Conservation (phyloP, 192 early-diverging fungal species). For the Mortierella alpina region DNA sequence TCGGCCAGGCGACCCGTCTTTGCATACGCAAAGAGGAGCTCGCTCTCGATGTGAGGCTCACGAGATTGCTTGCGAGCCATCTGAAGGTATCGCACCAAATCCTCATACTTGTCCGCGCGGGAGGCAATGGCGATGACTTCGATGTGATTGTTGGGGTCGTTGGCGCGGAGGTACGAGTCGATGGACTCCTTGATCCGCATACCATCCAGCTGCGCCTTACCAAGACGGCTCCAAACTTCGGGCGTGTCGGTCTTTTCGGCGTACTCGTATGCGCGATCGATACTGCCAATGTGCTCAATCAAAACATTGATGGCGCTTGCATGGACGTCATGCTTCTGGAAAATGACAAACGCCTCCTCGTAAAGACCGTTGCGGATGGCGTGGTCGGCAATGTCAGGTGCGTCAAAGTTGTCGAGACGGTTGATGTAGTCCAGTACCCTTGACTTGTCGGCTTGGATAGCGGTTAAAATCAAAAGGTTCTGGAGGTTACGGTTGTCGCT, state of each 20-base stretch:
- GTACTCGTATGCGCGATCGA: conserved; percentile 97
- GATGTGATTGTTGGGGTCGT: conserved; percentile 87
- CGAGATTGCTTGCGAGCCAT: conserved; percentile 96
- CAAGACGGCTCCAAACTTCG: conserved; percentile 96
- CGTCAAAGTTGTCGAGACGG: conserved; percentile 94
- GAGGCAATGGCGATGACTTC: conserved; percentile 89
- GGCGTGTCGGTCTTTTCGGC: conserved; percentile 89
- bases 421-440: conserved; percentile 95
- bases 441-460: conserved; percentile 88
- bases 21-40: conserved; percentile 95
- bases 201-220: conserved; percentile 92
- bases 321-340: conserved; percentile 93
- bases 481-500: conserved; percentile 96
- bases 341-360: conserved; percentile 98
- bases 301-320: conserved; percentile 90
- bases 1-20: conserved; percentile 93
- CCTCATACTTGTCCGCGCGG: conserved; percentile 92
- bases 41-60: conserved; percentile 94
- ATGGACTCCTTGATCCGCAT: conserved; percentile 95
- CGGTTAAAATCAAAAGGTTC: conserved; percentile 97
- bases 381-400: conserved; percentile 96
- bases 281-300: conserved; percentile 90
- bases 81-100: conserved; percentile 92
- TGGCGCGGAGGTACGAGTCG: conserved; percentile 96
- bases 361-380: conserved; percentile 88